Percentiles rank a stretch among this genome's conserved stretches.
Conservation (phyloP, 495 filamentous ascomycete species). For the Pseudevernia furfuracea region DNA sequence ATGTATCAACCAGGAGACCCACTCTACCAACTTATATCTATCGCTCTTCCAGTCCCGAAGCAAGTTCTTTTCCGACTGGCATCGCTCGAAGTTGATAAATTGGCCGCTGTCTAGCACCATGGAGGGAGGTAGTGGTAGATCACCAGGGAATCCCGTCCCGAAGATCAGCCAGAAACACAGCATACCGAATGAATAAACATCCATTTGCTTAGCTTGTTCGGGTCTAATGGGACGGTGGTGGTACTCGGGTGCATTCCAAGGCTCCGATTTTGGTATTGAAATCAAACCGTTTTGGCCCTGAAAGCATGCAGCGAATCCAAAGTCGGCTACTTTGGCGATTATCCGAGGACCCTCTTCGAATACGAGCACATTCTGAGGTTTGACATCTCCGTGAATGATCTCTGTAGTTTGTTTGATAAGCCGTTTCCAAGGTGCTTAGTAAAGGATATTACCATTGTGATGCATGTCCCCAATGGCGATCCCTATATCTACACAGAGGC, state of each 20-base stretch:
- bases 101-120: neutral
- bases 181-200: neutral
- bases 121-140: neutral
- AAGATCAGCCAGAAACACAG: neutral
- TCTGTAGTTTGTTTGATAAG: neutral
- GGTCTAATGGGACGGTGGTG: no score
- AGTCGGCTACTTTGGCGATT: neutral
- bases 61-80: neutral
- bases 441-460: no score
- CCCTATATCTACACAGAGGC: no score
- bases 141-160: neutral
- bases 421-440: no score
- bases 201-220: no score
- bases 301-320: no score
- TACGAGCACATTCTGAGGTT: neutral
- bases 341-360: no score
- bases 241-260: no score
- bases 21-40: neutral
- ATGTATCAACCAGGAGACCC: slow-evolving; percentile 9
- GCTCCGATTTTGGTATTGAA: no score
- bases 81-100: neutral
- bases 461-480: no score
- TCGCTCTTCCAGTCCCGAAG: neutral
- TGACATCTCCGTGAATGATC: neutral
- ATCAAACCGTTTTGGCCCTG: no score